Evolutionary conservation across 2,329 filamentous ascomycete genomes (phyloP), one percentile per base, ranked within the genome.

Genomic region (Byssochlamys sp.): DNA sequence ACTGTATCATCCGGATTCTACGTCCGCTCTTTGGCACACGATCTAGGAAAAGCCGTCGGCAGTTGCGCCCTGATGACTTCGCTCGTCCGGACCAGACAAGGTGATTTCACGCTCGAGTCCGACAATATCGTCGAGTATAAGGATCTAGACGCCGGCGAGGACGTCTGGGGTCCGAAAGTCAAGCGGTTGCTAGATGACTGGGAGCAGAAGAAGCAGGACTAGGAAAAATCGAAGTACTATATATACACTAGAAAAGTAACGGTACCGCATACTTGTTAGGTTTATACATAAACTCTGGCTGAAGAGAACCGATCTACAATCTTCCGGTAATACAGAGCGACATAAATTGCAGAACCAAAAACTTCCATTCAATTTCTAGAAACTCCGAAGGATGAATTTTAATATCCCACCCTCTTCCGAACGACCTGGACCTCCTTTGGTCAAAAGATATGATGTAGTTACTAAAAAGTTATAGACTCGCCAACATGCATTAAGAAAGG

Each of bases 1-100:
- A 95, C 89, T 0, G 92, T 96, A 55, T 91, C 91, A 1, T 95
- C 91, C 0, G 94, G 94, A 45, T 99, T 96, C 79, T 99, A 99
- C 72, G 91, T 99, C 12, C 88, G 94, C 61, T 95, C 89, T 58
- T 84, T 99, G 64, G 91, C 90, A 66, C 91, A 97, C 70, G 94
- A 99, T 67, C 81, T 99, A 2, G 94, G 92, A 25, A 79, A 85
- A 63, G 90, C 90, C 64, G 80, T 96, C 12, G 85, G 83, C 55
- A 95, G 90, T 11, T 85, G 89, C 26, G 94, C 83, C 33, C 80
- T 94, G 63, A 97, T 99, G 92, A 84, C 89, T 25, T 85, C 88
- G 65, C 82, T 99, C 24, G 82, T 88, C 57, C 86, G 94, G 56
- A 88, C 84, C 2, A 84, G 88, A 55, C 94, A 99, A 74, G 89